phyloP scores from a whole-genome alignment of 225 moss, liverwort and hornwort genomes.

The Polytrichum commune region DNA sequence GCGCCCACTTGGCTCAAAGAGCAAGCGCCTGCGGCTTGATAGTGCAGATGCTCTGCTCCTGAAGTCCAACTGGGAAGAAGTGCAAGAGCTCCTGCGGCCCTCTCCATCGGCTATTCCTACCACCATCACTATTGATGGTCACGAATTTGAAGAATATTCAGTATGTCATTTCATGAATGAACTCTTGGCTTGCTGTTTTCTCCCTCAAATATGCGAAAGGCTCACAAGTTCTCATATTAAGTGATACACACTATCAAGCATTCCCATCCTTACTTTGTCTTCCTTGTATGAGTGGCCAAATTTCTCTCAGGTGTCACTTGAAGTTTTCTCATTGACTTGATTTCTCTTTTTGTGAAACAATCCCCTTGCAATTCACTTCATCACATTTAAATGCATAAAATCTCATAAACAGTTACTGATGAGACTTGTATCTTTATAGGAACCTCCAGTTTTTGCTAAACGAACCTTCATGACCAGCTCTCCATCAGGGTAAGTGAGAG shows the following conservation, averaged over 20 bases:
- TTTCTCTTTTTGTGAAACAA: too few relatives aligned
- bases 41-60: conserved; percentile 83
- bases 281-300: too few relatives aligned
- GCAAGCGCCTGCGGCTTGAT: conserved; percentile 89
- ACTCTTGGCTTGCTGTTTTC: background rate
- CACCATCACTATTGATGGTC: conserved; percentile 90
- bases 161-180: conserved; percentile 27
- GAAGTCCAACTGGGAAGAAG: conserved; percentile 87
- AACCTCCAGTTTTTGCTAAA: conserved; percentile 91
- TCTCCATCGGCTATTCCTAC: conserved; percentile 72
- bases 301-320: too few relatives aligned
- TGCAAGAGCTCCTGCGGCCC: conserved; percentile 88
- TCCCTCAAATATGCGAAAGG: too few relatives aligned
- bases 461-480: conserved; percentile 71
- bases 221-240: too few relatives aligned
- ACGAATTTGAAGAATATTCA: conserved; percentile 99
- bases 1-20: conserved; percentile 88
- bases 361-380: too few relatives aligned
- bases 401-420: conserved; percentile 3
- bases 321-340: too few relatives aligned
- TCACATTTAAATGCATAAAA: too few relatives aligned
- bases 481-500: conserved; percentile 63
- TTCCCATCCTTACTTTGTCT: too few relatives aligned
- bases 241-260: too few relatives aligned
- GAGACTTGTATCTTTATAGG: conserved; percentile 41